A percentile compares a stretch with the other conserved stretches of the same genome.
phyloP scores from a whole-genome alignment of 2,329 filamentous ascomycete genomes.

The Grosmannia huntii region DNA sequence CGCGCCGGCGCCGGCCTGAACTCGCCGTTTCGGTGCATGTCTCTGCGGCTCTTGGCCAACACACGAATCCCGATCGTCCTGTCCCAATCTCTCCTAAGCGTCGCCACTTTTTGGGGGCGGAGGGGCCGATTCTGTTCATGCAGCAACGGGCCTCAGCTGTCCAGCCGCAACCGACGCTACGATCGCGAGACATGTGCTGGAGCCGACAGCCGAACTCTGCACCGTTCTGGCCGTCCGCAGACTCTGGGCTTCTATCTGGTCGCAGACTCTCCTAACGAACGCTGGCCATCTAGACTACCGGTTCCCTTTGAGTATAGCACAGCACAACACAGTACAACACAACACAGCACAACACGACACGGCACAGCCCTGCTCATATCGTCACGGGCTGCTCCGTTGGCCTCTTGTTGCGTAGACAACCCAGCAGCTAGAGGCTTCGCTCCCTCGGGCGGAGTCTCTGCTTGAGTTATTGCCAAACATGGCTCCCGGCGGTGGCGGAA shows the following conservation, averaged over 20 bases:
- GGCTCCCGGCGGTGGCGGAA: constrained; percentile 60
- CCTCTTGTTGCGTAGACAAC: background rate
- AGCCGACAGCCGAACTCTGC: background rate
- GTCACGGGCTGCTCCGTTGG: background rate
- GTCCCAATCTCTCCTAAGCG: background rate
- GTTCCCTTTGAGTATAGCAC: no score
- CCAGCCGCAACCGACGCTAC: background rate
- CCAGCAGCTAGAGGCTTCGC: background rate
- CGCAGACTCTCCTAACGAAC: background rate
- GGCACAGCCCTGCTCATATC: no score
- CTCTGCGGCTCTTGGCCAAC: background rate
- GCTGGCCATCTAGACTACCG: no score
- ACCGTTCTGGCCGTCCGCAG: background rate
- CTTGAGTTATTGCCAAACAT: constrained; percentile 27
- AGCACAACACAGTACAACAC: no score
- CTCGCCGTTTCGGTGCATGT: background rate
- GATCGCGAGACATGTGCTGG: background rate
- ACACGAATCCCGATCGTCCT: background rate
- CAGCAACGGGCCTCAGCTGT: background rate
- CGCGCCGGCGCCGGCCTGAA: constrained; percentile 1
- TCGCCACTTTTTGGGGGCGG: background rate
- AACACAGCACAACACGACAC: no score
- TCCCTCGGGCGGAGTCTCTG: background rate
- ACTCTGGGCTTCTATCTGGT: background rate
- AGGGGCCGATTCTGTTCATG: background rate